These are phyloP conservation scores for Trichosporon inkin DNA, from an alignment of 1,284 basidiomycete genomes.

Conservation along the genomic window DNA sequence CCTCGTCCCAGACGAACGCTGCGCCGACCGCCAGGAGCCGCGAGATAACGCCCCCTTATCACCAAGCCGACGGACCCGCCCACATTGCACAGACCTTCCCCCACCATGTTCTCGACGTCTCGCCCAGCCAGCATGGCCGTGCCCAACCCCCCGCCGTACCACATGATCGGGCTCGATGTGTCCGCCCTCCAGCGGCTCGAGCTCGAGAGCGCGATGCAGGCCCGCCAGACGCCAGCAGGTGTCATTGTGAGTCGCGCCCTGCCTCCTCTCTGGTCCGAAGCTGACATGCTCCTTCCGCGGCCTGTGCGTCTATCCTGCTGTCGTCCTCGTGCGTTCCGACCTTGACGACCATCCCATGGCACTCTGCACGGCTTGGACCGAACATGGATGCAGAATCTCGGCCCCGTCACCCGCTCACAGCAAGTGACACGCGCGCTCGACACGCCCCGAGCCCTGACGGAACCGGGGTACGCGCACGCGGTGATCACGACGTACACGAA, in stretches of 20 bases:
- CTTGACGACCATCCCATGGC: neutral
- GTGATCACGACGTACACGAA: conserved; percentile 14
- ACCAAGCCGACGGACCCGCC: no score
- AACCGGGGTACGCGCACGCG: conserved; percentile 21
- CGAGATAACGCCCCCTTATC: no score
- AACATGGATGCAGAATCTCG: neutral
- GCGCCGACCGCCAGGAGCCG: no score
- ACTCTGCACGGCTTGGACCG: neutral
- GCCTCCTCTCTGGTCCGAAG: neutral
- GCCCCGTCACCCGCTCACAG: conserved; percentile 1
- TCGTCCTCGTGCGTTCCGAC: neutral
- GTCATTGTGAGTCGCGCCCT: neutral
- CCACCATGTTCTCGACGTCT: no score
- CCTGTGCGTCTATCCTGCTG: neutral
- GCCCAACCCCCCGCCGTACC: neutral
- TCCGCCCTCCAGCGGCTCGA: neutral
- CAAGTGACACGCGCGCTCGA: conserved; percentile 10
- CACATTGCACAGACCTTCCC: no score
- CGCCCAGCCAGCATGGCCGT: no score
- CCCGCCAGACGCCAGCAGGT: neutral
- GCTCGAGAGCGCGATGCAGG: conserved; percentile 1
- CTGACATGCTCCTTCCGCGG: neutral
- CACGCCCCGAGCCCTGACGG: conserved; percentile 18
- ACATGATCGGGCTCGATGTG: neutral
- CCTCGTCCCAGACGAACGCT: no score